phyloP scores from a whole-genome alignment of 2,329 filamentous ascomycete genomes.

The Iodosphaeria phyllophila region DNA sequence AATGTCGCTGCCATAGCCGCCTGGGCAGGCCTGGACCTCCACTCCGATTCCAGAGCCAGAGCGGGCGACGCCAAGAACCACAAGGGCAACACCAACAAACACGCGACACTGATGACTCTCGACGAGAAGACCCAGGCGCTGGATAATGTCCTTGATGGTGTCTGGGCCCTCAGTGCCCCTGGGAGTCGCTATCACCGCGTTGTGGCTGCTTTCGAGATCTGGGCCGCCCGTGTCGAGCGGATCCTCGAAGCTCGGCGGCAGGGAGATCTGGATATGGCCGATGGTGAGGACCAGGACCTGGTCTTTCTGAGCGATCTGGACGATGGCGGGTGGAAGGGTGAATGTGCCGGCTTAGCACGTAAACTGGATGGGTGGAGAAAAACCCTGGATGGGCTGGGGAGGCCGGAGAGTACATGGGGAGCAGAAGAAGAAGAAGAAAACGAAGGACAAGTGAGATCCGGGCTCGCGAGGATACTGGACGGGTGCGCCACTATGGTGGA shows the following conservation, averaged over 20 bases:
- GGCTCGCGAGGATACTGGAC: conserved; percentile 9
- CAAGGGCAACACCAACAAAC: too few species aligned
- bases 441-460: conserved; percentile 5
- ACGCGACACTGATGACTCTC: too few species aligned
- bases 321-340: conserved; percentile 36
- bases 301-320: conserved; percentile 38
- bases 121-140: conserved; percentile 39
- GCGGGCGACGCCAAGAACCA: too few species aligned
- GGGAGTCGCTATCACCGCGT: conserved; percentile 36
- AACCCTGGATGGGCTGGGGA: conserved; percentile 26
- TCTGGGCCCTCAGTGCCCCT: conserved; percentile 37
- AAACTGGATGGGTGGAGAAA: conserved; percentile 34
- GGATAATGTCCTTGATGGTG: conserved; percentile 33
- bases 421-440: conserved; percentile 1
- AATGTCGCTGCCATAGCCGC: conserved; percentile 32
- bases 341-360: conserved; percentile 30
- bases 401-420: conserved; percentile 3
- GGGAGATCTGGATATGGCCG: conserved; percentile 15
- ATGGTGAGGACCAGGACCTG: conserved; percentile 13
- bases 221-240: conserved; percentile 29
- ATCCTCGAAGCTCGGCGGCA: conserved; percentile 23
- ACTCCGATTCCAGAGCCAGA: conserved; percentile 11
- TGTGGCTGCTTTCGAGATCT: conserved; percentile 38
- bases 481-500: conserved; percentile 23
- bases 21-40: conserved; percentile 23